Percentiles rank a stretch among this genome's conserved stretches.
Conservation (phyloP, 2,329 filamentous ascomycete species). For the Trichophyton benhamiae region DNA sequence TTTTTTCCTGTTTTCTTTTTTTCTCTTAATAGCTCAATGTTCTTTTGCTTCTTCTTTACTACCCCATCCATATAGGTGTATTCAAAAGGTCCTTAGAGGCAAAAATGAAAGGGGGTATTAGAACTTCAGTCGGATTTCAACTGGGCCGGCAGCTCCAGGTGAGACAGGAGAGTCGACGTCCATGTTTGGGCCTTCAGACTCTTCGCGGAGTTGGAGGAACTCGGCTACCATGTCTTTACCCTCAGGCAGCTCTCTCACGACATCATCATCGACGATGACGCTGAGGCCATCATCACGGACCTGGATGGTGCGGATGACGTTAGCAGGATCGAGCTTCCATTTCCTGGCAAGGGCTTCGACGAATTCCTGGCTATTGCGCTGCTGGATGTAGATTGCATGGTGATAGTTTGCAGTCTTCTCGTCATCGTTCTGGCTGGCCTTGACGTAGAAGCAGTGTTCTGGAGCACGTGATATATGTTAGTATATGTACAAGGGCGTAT, state of each 20-base stretch:
- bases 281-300: constrained; percentile 63
- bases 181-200: constrained; percentile 13
- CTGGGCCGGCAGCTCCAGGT: background rate
- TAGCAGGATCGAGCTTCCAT: constrained; percentile 62
- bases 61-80: no score
- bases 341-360: constrained; percentile 62
- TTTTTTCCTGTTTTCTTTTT: background rate
- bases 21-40: background rate
- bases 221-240: constrained; percentile 77
- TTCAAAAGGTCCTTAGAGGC: no score
- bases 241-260: constrained; percentile 70
- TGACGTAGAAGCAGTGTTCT: constrained; percentile 81
- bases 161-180: constrained; percentile 7
- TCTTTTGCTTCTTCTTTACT: no score
- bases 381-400: constrained; percentile 71
- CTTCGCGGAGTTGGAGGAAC: constrained; percentile 50
- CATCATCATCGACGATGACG: constrained; percentile 81
- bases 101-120: background rate
- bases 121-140: background rate
- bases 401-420: constrained; percentile 49
- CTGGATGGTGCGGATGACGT: constrained; percentile 58
- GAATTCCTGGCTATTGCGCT: constrained; percentile 64
- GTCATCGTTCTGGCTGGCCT: constrained; percentile 38
- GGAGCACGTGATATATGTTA: background rate
- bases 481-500: constrained; percentile 26